Conservation (phyloP, 768 basidiomycete genomes). For the Auricularia auricula-judae region DNA sequence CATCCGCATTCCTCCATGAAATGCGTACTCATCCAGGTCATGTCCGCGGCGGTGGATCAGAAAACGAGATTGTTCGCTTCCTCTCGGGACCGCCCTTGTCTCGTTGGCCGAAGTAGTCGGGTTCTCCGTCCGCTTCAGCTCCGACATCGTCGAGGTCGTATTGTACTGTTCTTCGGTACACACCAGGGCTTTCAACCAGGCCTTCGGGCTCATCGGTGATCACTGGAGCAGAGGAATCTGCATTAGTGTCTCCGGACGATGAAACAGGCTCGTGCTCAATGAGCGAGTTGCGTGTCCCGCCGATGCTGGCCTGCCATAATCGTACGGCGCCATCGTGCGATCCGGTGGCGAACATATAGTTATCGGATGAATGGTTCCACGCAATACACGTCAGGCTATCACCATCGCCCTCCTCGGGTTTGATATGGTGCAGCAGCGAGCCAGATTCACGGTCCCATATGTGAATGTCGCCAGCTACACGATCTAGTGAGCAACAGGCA, state of each 20-base stretch:
- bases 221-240: not conserved
- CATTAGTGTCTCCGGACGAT: not conserved
- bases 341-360: conserved; percentile 12
- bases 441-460: conserved; percentile 14
- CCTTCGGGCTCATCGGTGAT: not conserved
- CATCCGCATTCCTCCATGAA: not conserved
- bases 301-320: conserved; percentile 9
- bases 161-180: not conserved
- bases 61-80: not conserved
- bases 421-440: conserved; percentile 10
- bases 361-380: conserved; percentile 9
- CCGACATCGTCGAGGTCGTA: not conserved
- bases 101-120: not conserved
- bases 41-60: not conserved
- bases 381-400: conserved; percentile 12
- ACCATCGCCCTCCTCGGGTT: conserved; percentile 8
- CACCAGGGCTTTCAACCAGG: not conserved
- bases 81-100: not conserved
- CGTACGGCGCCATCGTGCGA: conserved; percentile 11
- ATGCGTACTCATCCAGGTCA: not conserved
- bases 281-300: not conserved
- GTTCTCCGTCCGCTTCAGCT: not conserved
- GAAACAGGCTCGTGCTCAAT: not conserved
- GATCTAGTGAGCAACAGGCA: not conserved
- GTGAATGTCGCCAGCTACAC: conserved; percentile 11